Conservation (phyloP, 441 rosid species). For the Corymbia citriodora region DNA sequence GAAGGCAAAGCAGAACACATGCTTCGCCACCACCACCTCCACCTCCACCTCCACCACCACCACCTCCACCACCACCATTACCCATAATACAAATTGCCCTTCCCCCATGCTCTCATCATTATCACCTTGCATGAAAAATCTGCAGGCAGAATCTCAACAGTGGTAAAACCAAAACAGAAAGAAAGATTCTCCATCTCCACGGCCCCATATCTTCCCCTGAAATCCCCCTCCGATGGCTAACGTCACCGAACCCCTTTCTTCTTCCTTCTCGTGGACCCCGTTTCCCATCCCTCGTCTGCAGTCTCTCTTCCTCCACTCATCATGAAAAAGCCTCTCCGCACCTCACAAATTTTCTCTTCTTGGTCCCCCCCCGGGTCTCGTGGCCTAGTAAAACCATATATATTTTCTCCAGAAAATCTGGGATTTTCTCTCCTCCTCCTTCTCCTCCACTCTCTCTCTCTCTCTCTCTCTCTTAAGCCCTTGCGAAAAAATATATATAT, state of each 20-base stretch:
- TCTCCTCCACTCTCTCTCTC: background rate
- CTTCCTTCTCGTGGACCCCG: background rate
- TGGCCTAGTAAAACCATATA: background rate
- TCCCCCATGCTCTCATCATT: background rate
- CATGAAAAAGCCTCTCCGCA: background rate
- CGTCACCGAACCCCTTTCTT: background rate
- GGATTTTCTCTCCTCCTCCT: background rate
- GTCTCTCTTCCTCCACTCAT: background rate
- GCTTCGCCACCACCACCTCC: background rate
- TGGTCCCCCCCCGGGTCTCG: background rate
- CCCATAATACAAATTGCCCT: background rate
- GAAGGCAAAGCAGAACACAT: background rate
- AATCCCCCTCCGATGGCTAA: background rate
- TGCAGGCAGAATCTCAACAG: conserved; percentile 5
- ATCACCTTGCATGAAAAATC: background rate
- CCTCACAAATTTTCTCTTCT: background rate
- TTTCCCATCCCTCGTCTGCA: background rate
- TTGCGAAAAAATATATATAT: background rate
- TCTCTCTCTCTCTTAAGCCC: background rate
- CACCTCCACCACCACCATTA: background rate
- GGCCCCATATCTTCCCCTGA: background rate
- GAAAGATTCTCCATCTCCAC: background rate
- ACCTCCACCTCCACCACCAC: background rate
- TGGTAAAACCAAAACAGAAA: background rate
- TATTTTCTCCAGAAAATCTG: background rate